Conservation (phyloP, 1,139 yeast species). For the Pichia sp. region DNA sequence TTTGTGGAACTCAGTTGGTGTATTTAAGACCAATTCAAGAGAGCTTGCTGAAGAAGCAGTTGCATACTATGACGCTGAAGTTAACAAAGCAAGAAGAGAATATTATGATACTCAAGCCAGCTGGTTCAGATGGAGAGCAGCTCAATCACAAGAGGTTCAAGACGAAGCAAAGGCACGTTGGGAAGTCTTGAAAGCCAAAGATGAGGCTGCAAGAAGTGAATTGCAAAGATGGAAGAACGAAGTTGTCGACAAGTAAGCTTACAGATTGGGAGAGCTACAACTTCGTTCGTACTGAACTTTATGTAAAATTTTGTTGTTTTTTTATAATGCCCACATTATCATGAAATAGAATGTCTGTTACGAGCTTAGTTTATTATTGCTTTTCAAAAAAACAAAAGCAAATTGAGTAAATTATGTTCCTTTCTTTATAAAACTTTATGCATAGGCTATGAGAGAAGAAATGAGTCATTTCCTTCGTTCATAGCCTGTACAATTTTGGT, state of each 20-base stretch:
- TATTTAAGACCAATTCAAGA: constrained; percentile 28
- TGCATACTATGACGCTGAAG: constrained; percentile 17
- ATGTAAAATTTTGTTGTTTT: neutral
- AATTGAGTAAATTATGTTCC: too few relatives aligned
- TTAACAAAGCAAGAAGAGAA: constrained; percentile 13
- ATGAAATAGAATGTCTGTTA: neutral
- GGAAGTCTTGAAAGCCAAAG: constrained; percentile 11
- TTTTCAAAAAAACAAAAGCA: neutral
- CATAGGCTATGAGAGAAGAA: constrained; percentile 53
- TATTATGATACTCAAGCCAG: constrained; percentile 19
- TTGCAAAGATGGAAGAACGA: constrained; percentile 17
- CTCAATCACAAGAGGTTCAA: constrained; percentile 17
- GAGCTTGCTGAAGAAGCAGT: constrained; percentile 31
- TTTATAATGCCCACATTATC: neutral
- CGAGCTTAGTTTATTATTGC: neutral
- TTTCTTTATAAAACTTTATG: too few relatives aligned
- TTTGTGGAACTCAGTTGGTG: constrained; percentile 24
- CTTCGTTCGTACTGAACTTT: neutral
- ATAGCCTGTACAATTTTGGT: constrained; percentile 64
- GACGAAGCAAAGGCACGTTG: constrained; percentile 15
- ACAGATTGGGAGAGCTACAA: too few relatives aligned
- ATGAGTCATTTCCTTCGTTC: constrained; percentile 85
- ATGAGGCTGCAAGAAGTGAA: constrained; percentile 16
- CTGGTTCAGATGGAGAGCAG: constrained; percentile 19
- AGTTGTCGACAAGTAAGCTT: neutral